Evolutionary conservation across 1,284 basidiomycete genomes (phyloP), one percentile per base, ranked within the genome.

Genomic region (Leccinum griseonigrum): DNA sequence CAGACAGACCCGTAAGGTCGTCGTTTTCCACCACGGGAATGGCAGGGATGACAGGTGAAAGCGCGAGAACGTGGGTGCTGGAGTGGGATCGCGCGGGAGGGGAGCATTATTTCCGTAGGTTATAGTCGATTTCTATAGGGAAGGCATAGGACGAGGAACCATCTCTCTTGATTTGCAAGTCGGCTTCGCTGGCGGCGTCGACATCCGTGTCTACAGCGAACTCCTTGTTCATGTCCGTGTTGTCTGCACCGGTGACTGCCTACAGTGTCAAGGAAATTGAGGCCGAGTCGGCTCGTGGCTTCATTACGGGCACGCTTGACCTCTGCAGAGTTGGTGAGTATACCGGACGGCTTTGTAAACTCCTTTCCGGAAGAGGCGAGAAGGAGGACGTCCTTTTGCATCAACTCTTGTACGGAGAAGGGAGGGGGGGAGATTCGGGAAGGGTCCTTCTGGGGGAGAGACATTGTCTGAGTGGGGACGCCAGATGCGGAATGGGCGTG

Each of bases 291-390:
- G 56, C 85, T 83, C 90, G 94, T 89, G 56, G 91, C 86, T 73
- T 92, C 90, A 73, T 88, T 91, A 14, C 91, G 85, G 2, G 91
- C 91, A 62, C 90, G 90, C 72, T 88, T 89, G 6, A 93, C 88
- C 70, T 92, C 91, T 31, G 83, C 80, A 2, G 87, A 79, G 62
- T 83, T 90, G 9, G 87, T 81, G 51, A 91, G 80, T 60, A 90
- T 87, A 9, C 85, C 87, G 4, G 83, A 74, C 1, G 88, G 89
- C 68, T 87, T 91, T 22, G 78, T 73, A 67, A 94, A 96, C 74
- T 96, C 94, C 68, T 91, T 94, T 2, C 94, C 94, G 0, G 92
- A 93, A 0, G 93, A 95, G 1, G 93, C 90, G 1, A 96, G 81
- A 1, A 96, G 83, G 14, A 92, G 83, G 46, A 86, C 89, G 29